Evolutionary conservation across 1,139 yeast species (phyloP).

Genomic region (Blastobotrys persicus): DNA sequence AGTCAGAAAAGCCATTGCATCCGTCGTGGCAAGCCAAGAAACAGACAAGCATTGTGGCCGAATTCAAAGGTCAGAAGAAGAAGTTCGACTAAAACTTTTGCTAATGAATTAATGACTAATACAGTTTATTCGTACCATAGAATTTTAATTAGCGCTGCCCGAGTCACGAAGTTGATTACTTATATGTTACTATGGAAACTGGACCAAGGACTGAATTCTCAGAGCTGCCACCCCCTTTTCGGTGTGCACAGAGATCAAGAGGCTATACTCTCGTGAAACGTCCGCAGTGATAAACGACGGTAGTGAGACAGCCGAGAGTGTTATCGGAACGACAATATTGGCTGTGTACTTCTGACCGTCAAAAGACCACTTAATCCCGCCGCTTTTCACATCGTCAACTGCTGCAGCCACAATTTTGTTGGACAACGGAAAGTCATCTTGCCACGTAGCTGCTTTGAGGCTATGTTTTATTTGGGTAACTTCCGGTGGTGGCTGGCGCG

Average conservation of each 20-base stretch:
- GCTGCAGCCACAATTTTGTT: background rate
- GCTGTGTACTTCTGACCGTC: background rate
- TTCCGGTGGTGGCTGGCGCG: background rate
- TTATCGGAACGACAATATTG: background rate
- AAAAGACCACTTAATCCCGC: background rate
- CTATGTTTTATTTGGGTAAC: background rate
- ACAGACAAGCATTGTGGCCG: slow-evolving; percentile 58
- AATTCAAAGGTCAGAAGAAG: slow-evolving; percentile 82
- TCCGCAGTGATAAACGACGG: background rate
- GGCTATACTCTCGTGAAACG: background rate
- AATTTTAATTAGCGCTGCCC: too few relatives aligned
- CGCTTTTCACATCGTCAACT: background rate
- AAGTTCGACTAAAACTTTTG: slow-evolving; percentile 47
- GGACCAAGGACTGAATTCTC: too few relatives aligned
- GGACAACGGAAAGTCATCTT: background rate
- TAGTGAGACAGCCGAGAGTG: background rate
- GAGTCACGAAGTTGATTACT: too few relatives aligned
- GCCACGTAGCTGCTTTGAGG: background rate
- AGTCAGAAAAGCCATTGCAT: slow-evolving; percentile 50
- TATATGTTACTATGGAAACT: too few relatives aligned
- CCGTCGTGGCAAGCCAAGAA: slow-evolving; percentile 96
- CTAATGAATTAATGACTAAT: background rate
- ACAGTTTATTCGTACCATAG: background rate
- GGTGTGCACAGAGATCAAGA: background rate
- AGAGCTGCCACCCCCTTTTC: background rate